These are phyloP conservation scores for Quercus berberidifolia DNA, from an alignment of 306 rosid species.

Conservation along the genomic window DNA sequence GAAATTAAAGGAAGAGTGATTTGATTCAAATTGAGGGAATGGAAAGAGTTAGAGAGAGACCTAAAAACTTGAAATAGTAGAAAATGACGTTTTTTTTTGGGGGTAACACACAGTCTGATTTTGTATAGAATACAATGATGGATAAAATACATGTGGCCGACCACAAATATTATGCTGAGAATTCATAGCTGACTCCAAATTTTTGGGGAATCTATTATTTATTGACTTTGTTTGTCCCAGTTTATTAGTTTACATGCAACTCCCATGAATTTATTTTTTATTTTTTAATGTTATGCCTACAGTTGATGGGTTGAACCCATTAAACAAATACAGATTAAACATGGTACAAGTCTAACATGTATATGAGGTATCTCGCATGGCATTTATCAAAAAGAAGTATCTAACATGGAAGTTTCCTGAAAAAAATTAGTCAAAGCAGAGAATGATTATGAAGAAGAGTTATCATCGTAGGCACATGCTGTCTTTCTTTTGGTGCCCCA, in stretches of 20 bases:
- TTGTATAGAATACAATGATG: no score
- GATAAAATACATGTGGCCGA: no score
- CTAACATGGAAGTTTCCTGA: neutral
- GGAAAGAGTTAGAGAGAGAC: no score
- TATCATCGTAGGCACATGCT: neutral
- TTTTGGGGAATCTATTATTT: neutral
- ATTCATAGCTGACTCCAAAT: no score
- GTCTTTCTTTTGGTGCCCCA: neutral
- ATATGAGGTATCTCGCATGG: neutral
- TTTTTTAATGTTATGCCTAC: neutral
- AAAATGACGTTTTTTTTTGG: no score
- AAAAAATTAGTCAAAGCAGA: neutral
- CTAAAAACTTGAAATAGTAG: no score
- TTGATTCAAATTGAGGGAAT: no score
- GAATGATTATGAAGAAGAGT: neutral
- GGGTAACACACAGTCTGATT: no score
- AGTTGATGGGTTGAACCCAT: neutral
- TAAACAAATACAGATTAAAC: neutral
- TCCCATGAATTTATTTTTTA: neutral
- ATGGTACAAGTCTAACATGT: neutral
- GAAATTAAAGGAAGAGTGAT: no score
- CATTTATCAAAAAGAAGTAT: neutral
- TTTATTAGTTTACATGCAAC: neutral
- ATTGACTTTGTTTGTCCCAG: neutral
- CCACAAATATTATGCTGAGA: no score